A percentile compares a stretch with the other conserved stretches of the same genome.
Conservation (phyloP, 495 filamentous ascomycete species). For the Pyronema domesticum region DNA sequence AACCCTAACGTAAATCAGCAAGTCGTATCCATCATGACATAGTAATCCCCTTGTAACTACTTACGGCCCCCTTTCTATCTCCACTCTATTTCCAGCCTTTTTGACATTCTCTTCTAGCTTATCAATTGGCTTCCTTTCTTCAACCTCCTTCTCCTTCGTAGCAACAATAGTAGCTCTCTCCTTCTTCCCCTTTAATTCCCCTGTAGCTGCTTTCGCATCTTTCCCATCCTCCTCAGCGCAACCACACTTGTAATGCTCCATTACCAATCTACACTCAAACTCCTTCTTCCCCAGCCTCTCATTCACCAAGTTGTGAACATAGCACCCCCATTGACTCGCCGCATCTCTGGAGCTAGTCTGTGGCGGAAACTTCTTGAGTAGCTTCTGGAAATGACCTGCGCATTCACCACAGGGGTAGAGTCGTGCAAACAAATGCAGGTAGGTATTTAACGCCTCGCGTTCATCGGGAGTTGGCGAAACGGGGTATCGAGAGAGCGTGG, state of each 20-base stretch:
- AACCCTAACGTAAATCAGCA: no score
- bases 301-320: conserved; percentile 91
- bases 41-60: neutral
- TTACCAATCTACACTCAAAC: conserved; percentile 81
- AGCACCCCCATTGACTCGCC: conserved; percentile 83
- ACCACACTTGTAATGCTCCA: conserved; percentile 89
- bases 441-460: conserved; percentile 62
- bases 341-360: conserved; percentile 69
- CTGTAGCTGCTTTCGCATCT: conserved; percentile 1
- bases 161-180: neutral
- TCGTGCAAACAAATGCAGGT: conserved; percentile 75
- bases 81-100: conserved; percentile 6
- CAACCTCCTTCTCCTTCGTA: neutral
- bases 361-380: conserved; percentile 71
- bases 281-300: conserved; percentile 58
- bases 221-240: conserved; percentile 37
- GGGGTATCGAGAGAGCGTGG: conserved; percentile 85
- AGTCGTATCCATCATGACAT: no score
- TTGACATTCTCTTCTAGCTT: neutral
- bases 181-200: neutral
- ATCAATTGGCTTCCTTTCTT: neutral
- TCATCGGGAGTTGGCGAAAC: conserved; percentile 70
- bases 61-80: conserved; percentile 16
- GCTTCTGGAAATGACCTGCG: conserved; percentile 70
- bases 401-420: conserved; percentile 95